Evolutionary conservation across 805 yeast genomes (phyloP).

Genomic region (Spathaspora gorwiae): DNA sequence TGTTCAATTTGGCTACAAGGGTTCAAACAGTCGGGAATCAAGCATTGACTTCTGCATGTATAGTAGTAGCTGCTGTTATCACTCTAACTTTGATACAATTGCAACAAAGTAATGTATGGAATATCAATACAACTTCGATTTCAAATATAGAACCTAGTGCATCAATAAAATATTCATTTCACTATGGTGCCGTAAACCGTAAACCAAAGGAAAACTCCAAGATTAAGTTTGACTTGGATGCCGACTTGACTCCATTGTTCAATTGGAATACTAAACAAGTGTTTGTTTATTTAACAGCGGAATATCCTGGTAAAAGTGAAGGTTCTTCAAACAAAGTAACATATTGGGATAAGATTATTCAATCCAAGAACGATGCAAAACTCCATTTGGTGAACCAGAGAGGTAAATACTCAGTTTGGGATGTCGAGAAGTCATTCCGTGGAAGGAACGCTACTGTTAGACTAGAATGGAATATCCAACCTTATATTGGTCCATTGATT

Average conservation of each 20-base stretch:
- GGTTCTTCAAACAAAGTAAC: conserved; percentile 63
- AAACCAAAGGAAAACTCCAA: conserved; percentile 74
- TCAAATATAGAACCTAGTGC: conserved; percentile 35
- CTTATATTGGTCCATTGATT: conserved; percentile 75
- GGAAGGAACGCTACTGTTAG: conserved; percentile 63
- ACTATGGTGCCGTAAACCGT: conserved; percentile 63
- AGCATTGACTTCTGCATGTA: conserved; percentile 40
- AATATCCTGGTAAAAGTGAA: conserved; percentile 51
- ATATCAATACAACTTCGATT: conserved; percentile 32
- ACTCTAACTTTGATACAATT: conserved; percentile 49
- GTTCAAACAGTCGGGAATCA: conserved; percentile 50
- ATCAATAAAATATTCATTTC: conserved; percentile 49
- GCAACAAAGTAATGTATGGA: conserved; percentile 40
- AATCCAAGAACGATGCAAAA: conserved; percentile 52
- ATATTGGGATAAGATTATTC: conserved; percentile 86
- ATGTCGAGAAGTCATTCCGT: conserved; percentile 57
- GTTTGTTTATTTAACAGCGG: conserved; percentile 87
- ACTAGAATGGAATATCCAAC: conserved; percentile 90
- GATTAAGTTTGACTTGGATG: conserved; percentile 65
- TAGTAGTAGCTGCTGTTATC: conserved; percentile 45
- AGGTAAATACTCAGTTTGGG: conserved; percentile 86
- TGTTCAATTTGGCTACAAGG: conserved; percentile 29
- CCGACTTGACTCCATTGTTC: conserved; percentile 74
- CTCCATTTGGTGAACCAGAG: conserved; percentile 48
- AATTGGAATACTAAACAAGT: conserved; percentile 97